phyloP scores from a whole-genome alignment of 495 filamentous ascomycete species.

The Aspergillus cristatus region DNA sequence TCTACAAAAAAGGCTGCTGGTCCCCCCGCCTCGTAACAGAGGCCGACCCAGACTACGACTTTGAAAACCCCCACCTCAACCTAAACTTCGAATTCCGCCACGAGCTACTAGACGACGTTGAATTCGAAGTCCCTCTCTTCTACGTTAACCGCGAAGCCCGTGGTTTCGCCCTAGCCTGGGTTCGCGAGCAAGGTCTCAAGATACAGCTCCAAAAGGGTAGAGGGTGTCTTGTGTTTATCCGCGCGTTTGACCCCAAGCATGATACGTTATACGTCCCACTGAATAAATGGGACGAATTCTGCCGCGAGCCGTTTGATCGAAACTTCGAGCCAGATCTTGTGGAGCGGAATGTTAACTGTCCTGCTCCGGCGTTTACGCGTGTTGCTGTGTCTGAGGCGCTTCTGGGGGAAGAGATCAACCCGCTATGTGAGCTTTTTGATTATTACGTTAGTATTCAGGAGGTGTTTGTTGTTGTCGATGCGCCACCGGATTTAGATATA shows the following conservation, averaged over 20 bases:
- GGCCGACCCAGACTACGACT: conserved; percentile 2
- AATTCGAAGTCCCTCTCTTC: conserved; percentile 1
- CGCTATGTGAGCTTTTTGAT: not conserved
- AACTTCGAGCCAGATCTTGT: not conserved
- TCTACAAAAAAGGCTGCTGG: conserved; percentile 2
- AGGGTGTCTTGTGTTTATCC: not conserved
- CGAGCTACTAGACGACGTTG: not conserved
- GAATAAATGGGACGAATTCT: conserved; percentile 1
- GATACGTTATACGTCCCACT: conserved; percentile 2
- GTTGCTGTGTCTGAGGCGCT: not conserved
- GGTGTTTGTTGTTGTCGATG: not conserved
- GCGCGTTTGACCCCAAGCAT: conserved; percentile 1
- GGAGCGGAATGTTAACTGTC: not conserved
- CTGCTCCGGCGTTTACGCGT: not conserved
- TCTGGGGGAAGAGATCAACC: not conserved
- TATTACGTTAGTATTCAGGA: too few relatives aligned
- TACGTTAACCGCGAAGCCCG: conserved; percentile 4
- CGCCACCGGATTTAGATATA: not conserved
- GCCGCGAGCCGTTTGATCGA: conserved; percentile 1
- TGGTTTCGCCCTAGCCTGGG: conserved; percentile 1
- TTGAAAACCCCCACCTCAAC: conserved; percentile 1
- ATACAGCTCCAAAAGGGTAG: not conserved
- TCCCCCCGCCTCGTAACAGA: conserved; percentile 2
- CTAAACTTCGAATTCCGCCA: conserved; percentile 4
- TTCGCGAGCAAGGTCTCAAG: not conserved